A percentile compares a stretch with the other conserved stretches of the same genome.
Evolutionary conservation across 2,329 filamentous ascomycete species (phyloP).

Genomic region (Ophiostoma perfectum): DNA sequence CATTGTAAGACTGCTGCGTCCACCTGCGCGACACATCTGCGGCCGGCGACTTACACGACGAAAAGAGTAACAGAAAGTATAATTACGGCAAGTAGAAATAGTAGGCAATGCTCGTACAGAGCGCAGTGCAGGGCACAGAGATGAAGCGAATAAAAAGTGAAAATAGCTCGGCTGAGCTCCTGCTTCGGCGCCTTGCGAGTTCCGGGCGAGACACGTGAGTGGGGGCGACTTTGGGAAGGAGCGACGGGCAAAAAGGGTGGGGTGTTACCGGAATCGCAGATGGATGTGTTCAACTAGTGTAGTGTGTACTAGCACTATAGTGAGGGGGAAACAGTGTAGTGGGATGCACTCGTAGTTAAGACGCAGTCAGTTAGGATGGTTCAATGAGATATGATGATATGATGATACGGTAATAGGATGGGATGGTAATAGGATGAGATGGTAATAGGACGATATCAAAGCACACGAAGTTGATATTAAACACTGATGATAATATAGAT

Average conservation of each 20-base stretch:
- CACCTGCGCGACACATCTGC: too few species aligned
- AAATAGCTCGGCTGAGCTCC: constrained; percentile 17
- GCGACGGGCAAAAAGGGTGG: background rate
- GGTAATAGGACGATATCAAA: too few species aligned
- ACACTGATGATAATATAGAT: too few species aligned
- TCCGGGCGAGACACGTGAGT: constrained; percentile 8
- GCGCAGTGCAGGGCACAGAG: too few species aligned
- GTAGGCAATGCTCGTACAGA: too few species aligned
- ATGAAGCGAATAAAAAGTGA: background rate
- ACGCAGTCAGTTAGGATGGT: too few species aligned
- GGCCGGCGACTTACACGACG: constrained; percentile 20
- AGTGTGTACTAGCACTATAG: background rate
- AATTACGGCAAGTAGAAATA: background rate
- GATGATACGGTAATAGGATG: too few species aligned
- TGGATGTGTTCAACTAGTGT: too few species aligned
- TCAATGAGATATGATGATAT: too few species aligned
- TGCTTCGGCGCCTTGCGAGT: constrained; percentile 22
- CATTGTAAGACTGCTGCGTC: too few species aligned
- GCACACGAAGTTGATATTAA: too few species aligned
- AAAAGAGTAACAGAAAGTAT: constrained; percentile 21
- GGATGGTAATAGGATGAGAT: background rate
- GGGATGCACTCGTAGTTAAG: too few species aligned
- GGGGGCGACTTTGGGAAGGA: background rate
- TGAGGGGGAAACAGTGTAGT: background rate
- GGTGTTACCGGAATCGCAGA: constrained; percentile 11